A percentile compares a stretch with the other conserved stretches of the same genome.
phyloP scores from a whole-genome alignment of 306 rosid species.

The Mimosa pudica region DNA sequence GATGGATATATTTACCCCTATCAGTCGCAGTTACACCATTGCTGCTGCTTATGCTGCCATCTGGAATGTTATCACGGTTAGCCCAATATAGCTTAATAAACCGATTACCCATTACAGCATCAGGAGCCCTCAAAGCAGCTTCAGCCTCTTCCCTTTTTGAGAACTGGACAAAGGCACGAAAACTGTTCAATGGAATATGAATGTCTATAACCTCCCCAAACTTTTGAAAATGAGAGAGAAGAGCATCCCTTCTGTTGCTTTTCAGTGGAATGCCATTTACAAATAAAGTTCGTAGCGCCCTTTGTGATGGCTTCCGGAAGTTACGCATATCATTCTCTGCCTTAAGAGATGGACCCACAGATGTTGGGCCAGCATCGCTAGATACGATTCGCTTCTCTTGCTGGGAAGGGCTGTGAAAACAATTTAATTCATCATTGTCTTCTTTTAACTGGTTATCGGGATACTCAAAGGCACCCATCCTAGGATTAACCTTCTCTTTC shows the following conservation, averaged over 20 bases:
- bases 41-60: constrained; percentile 53
- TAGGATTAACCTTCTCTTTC: constrained; percentile 64
- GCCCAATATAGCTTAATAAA: constrained; percentile 99
- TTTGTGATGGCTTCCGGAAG: constrained; percentile 76
- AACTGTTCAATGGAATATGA: constrained; percentile 80
- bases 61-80: constrained; percentile 92
- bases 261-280: constrained; percentile 85
- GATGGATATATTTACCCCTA: constrained; percentile 64
- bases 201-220: constrained; percentile 91
- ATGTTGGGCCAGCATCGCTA: constrained; percentile 59
- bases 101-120: constrained; percentile 99
- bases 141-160: constrained; percentile 99
- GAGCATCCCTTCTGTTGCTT: constrained; percentile 75
- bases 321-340: constrained; percentile 54
- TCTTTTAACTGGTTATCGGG: constrained; percentile 65
- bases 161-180: constrained; percentile 95
- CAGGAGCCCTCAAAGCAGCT: constrained; percentile 92
- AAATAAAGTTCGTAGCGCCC: constrained; percentile 87
- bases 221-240: constrained; percentile 87
- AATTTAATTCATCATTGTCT: constrained; percentile 52
- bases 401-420: constrained; percentile 49
- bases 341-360: constrained; percentile 55
- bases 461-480: constrained; percentile 52
- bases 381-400: constrained; percentile 64
- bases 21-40: constrained; percentile 54